phyloP scores from a whole-genome alignment of 768 basidiomycete genomes.

The Lactarius indigo region DNA sequence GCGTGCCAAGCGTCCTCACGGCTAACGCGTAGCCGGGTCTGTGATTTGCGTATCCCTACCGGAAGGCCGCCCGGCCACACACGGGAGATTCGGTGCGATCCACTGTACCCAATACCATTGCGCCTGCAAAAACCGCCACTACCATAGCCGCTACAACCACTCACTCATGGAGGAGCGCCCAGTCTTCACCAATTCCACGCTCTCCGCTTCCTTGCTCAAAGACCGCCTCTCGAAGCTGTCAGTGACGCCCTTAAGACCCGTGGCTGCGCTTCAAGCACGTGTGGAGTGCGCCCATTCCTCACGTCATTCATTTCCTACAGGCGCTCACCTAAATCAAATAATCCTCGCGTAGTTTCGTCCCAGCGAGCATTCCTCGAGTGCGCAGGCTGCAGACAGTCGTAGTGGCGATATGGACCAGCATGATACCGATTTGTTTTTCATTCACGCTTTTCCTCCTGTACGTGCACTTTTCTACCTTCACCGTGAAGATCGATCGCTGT shows the following conservation, averaged over 20 bases:
- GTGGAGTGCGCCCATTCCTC: conserved; percentile 55
- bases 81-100: neutral
- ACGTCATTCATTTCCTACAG: neutral
- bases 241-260: conserved; percentile 57
- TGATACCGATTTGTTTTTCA: conserved; percentile 63
- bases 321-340: neutral
- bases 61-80: conserved; percentile 5
- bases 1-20: neutral
- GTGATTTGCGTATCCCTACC: conserved; percentile 8
- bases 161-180: neutral
- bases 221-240: conserved; percentile 49
- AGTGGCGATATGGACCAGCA: conserved; percentile 85
- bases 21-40: neutral
- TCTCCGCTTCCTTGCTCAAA: conserved; percentile 61
- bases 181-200: conserved; percentile 37
- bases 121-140: neutral
- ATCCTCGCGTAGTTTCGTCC: conserved; percentile 61
- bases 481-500: neutral
- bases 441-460: conserved; percentile 82
- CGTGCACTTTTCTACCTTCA: conserved; percentile 31
- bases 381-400: conserved; percentile 85
- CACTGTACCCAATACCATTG: neutral
- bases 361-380: conserved; percentile 79
- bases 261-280: conserved; percentile 64
- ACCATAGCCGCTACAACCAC: neutral